Percentiles rank a stretch among this genome's conserved stretches.
phyloP scores from a whole-genome alignment of 2,329 filamentous ascomycete genomes.

The Fonsecaea multimorphosa region DNA sequence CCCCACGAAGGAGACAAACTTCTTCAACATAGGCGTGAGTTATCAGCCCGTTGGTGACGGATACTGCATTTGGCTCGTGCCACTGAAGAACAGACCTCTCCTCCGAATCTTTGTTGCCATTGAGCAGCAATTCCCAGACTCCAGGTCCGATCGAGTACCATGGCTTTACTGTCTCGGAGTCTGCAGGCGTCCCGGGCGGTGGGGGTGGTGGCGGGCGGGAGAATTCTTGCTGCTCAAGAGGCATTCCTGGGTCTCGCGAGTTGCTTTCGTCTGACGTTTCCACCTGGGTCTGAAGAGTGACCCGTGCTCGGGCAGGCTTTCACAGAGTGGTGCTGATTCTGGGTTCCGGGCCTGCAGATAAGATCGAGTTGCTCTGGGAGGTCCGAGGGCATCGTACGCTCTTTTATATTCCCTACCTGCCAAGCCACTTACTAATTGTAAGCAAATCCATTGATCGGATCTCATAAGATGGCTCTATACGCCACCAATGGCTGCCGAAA shows the following conservation, averaged over 20 bases:
- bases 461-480: not conserved
- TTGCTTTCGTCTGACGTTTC: not conserved
- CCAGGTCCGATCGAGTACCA: slow-evolving; percentile 41
- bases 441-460: no score
- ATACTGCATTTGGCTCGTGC: slow-evolving; percentile 45
- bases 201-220: slow-evolving; percentile 37
- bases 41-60: slow-evolving; percentile 42
- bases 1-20: slow-evolving; percentile 48
- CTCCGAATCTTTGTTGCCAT: slow-evolving; percentile 43
- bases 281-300: not conserved
- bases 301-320: not conserved
- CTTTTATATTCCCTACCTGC: not conserved
- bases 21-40: slow-evolving; percentile 50
- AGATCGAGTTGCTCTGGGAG: not conserved
- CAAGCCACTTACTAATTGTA: not conserved
- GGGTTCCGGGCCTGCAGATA: not conserved
- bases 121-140: slow-evolving; percentile 48
- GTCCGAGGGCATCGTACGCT: not conserved
- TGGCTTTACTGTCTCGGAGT: slow-evolving; percentile 12
- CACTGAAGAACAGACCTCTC: slow-evolving; percentile 45
- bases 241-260: slow-evolving; percentile 41
- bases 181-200: slow-evolving; percentile 29
- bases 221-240: slow-evolving; percentile 38
- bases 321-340: not conserved
- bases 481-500: not conserved